Base-by-base conservation (phyloP, 2,329 filamentous ascomycete species). In the Penicillium glabrum region DNA sequence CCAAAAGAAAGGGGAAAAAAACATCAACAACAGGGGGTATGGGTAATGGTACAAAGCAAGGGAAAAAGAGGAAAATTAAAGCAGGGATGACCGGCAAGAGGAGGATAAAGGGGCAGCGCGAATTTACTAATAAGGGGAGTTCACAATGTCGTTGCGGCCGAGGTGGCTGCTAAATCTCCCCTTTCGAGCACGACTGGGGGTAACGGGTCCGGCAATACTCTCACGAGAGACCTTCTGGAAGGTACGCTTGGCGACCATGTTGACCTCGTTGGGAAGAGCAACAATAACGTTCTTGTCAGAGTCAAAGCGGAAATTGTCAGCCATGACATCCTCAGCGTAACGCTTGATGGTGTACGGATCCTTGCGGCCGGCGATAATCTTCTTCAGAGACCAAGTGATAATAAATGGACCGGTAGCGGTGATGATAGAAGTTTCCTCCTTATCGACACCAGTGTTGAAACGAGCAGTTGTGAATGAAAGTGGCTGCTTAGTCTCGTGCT, bases 261-360 rank as follows among this genome's bases (percentile, higher is more conserved):
- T 96, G 65, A 99, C 95, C 74, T 98, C 93, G 71, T 99, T 96
- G 2, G 95, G 93, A 61, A 99, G 80, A 1, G 95, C 95, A 35
- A 99, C 93, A 69, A 99, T 96, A 67, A 99, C 91, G 69, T 97
- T 97, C 84, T 96, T 96, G 75, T 99, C 95, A 5, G 89, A 93
- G 46, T 93, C 93, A 69, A 92, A 99, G 69, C 95, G 92, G 86
- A 99, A 99, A 74, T 99, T 96, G 74, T 99, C 95, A 4, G 95
- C 95, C 82, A 96, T 97, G 71, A 99, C 92, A 61, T 96, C 89
- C 69, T 99, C 95, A 1, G 86, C 84, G 72, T 99, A 99, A 16
- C 95, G 89, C 82, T 98, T 97, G 82, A 99, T 98, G 66, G 88
- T 90, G 79, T 99, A 99, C 0, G 93, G 89, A 58, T 95, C 89